A percentile compares a stretch with the other conserved stretches of the same genome.
Evolutionary conservation across 1,284 basidiomycete species (phyloP).

Genomic region (Trametes pubescens): DNA sequence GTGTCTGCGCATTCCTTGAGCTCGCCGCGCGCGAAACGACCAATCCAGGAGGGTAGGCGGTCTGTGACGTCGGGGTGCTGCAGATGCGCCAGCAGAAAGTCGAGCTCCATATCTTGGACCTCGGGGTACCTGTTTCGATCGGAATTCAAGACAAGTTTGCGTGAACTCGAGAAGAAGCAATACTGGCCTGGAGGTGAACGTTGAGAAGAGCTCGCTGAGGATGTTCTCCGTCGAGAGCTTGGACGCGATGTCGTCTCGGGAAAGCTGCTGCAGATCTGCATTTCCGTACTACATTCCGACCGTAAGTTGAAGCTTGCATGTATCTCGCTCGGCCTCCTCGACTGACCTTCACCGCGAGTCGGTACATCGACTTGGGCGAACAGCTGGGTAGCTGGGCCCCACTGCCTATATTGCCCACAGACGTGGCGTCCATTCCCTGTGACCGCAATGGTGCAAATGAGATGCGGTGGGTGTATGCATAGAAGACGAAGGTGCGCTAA

Average conservation of each 20-base stretch:
- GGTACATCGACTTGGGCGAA: constrained; percentile 37
- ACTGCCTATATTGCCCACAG: constrained; percentile 1
- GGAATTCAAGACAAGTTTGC: too few species aligned
- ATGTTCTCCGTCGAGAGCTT: constrained; percentile 32
- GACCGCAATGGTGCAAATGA: constrained; percentile 35
- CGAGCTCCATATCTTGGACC: constrained; percentile 23
- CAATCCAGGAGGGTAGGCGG: constrained; percentile 19
- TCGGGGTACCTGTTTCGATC: constrained; percentile 11
- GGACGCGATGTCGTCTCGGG: constrained; percentile 22
- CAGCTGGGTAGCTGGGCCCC: constrained; percentile 23
- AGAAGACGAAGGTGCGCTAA: constrained; percentile 34
- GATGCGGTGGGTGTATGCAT: constrained; percentile 33
- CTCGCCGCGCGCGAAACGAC: constrained; percentile 25
- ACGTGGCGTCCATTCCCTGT: constrained; percentile 7
- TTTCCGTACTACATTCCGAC: constrained; percentile 16
- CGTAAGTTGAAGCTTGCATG: too few species aligned
- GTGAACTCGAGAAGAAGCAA: too few species aligned
- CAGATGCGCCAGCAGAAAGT: constrained; percentile 21
- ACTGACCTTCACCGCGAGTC: constrained; percentile 32
- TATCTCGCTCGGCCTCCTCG: too few species aligned
- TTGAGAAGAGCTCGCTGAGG: constrained; percentile 32
- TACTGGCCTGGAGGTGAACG: constrained; percentile 29
- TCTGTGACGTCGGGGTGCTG: constrained; percentile 23
- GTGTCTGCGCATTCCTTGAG: constrained; percentile 19
- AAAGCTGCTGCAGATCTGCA: constrained; percentile 26